Evolutionary conservation across 768 basidiomycete genomes (phyloP).

Genomic region (Suillus decipiens): DNA sequence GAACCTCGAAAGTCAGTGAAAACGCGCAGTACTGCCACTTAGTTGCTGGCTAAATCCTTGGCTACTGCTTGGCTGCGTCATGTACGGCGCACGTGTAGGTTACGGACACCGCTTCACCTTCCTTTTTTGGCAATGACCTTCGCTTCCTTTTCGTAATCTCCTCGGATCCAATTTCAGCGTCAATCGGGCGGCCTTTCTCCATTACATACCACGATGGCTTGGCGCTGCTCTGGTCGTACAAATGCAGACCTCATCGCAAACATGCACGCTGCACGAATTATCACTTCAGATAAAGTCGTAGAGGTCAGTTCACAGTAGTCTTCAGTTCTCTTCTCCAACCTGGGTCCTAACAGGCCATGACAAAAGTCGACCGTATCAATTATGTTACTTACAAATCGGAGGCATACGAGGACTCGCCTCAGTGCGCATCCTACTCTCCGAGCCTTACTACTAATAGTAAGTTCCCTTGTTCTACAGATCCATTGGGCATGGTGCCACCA

Average conservation of each 20-base stretch:
- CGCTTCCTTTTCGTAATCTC: background rate
- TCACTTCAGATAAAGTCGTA: conserved; percentile 55
- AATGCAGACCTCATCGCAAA: conserved; percentile 77
- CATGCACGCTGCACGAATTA: conserved; percentile 54
- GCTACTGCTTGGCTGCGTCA: background rate
- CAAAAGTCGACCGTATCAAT: conserved; percentile 65
- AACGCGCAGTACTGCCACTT: background rate
- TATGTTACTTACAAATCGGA: conserved; percentile 51
- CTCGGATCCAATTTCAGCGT: background rate
- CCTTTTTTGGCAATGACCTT: background rate
- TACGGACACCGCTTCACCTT: background rate
- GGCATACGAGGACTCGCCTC: conserved; percentile 83
- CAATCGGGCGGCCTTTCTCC: background rate
- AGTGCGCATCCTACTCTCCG: conserved; percentile 43
- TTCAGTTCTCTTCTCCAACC: background rate
- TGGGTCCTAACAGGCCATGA: conserved; percentile 57
- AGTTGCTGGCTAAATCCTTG: background rate
- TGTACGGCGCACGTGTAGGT: background rate
- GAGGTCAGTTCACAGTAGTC: conserved; percentile 42
- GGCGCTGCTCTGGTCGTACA: conserved; percentile 70
- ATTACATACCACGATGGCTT: conserved; percentile 59
- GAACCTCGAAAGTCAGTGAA: background rate
- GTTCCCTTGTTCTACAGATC: conserved; percentile 39
- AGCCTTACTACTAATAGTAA: conserved; percentile 2
- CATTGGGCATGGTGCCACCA: conserved; percentile 87